Evolutionary conservation across 495 filamentous ascomycete genomes (phyloP).

Genomic region (Haplographium delicatum): DNA sequence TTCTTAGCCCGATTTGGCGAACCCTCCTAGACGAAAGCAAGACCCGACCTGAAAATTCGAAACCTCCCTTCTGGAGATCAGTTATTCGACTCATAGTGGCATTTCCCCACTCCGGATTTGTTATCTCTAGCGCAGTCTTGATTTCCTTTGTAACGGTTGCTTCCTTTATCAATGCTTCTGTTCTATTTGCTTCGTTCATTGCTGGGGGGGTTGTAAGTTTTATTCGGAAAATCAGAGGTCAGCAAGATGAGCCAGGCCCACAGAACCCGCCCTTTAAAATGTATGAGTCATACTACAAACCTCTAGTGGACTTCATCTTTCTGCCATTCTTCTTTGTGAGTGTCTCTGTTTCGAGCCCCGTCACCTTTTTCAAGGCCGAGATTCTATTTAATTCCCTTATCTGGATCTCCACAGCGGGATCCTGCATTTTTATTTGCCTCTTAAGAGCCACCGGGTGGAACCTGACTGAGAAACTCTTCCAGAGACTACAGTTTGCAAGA

Average conservation of each 20-base stretch:
- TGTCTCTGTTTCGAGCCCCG: no score
- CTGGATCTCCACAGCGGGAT: no score
- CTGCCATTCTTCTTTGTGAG: slow-evolving; percentile 72
- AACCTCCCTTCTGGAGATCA: not conserved
- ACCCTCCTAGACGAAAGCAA: not conserved
- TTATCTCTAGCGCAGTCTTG: slow-evolving; percentile 32
- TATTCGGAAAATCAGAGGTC: slow-evolving; percentile 5
- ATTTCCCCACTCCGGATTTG: slow-evolving; percentile 9
- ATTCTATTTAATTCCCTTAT: no score
- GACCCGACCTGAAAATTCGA: not conserved
- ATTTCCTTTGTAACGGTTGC: slow-evolving; percentile 51
- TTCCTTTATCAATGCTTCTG: slow-evolving; percentile 60
- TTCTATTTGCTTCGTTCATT: slow-evolving; percentile 65
- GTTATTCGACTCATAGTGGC: not conserved
- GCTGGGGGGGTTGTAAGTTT: slow-evolving; percentile 46
- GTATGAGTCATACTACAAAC: slow-evolving; percentile 53
- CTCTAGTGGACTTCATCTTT: slow-evolving; percentile 48
- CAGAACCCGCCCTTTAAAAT: slow-evolving; percentile 17
- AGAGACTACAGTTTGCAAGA: no score
- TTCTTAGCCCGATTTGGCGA: slow-evolving; percentile 16
- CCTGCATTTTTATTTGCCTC: no score
- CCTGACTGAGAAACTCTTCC: no score
- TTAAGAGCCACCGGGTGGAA: no score
- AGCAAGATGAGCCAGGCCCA: not conserved
- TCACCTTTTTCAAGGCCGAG: no score